phyloP scores from a whole-genome alignment of 2,329 filamentous ascomycete genomes.

The Clarireedia sp. region DNA sequence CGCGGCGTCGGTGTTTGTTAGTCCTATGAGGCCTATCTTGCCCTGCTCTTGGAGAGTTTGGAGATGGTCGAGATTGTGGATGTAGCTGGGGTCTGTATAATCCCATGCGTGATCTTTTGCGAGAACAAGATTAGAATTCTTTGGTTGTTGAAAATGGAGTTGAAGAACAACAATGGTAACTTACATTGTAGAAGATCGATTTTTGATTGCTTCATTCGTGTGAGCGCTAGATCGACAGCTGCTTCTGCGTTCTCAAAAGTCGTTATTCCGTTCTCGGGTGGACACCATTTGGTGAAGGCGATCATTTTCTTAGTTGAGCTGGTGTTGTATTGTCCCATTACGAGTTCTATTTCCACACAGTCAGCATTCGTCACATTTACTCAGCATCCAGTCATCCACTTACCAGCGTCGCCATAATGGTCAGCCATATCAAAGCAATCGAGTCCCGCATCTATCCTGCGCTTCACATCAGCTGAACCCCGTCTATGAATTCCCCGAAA shows the following conservation, averaged over 20 bases:
- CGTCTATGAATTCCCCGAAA: too few species aligned
- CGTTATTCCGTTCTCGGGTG: slow-evolving; percentile 15
- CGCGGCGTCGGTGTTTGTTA: slow-evolving; percentile 29
- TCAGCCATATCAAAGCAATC: slow-evolving; percentile 16
- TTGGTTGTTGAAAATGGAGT: not conserved
- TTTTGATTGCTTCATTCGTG: not conserved
- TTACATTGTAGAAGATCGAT: not conserved
- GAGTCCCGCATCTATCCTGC: slow-evolving; percentile 10
- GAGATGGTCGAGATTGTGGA: slow-evolving; percentile 29
- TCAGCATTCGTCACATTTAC: not conserved
- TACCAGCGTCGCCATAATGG: slow-evolving; percentile 14
- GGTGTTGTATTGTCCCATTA: slow-evolving; percentile 9
- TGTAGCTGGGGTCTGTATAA: slow-evolving; percentile 24
- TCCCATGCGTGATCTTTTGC: not conserved
- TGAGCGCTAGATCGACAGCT: slow-evolving; percentile 25
- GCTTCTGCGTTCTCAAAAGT: slow-evolving; percentile 20
- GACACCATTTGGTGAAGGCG: slow-evolving; percentile 25
- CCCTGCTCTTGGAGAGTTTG: slow-evolving; percentile 20
- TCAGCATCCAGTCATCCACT: not conserved
- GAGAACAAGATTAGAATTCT: not conserved
- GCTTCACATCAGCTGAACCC: not conserved
- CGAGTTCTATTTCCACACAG: not conserved
- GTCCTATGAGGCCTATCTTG: slow-evolving; percentile 27
- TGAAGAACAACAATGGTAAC: not conserved
- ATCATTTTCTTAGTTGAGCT: slow-evolving; percentile 4